Conservation (phyloP, 129 eudicot genomes). For the Flaveria trinervia region DNA sequence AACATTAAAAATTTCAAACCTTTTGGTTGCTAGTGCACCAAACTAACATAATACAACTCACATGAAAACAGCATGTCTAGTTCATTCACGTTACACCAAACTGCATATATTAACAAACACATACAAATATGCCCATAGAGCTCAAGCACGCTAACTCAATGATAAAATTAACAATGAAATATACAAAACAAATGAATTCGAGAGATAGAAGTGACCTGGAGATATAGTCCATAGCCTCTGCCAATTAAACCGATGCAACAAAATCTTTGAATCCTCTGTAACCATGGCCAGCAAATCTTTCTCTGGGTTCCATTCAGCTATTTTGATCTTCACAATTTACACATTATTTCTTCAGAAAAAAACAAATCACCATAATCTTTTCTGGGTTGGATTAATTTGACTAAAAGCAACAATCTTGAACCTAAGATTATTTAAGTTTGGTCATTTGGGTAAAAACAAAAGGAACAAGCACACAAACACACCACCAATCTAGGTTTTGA, state of each 20-base stretch:
- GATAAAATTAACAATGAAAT: not conserved
- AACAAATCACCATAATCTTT: not conserved
- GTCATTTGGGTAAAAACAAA: no score
- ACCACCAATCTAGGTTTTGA: not conserved
- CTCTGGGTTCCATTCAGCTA: slow-evolving; percentile 99
- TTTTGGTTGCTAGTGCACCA: no score
- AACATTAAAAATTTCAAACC: not conserved
- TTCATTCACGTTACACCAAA: slow-evolving; percentile 14
- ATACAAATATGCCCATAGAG: slow-evolving; percentile 7
- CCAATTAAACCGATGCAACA: slow-evolving; percentile 96
- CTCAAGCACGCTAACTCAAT: not conserved
- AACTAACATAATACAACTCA: not conserved
- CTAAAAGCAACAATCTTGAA: not conserved
- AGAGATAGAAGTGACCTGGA: slow-evolving; percentile 48
- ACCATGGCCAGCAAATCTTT: slow-evolving; percentile 97
- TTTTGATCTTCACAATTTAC: slow-evolving; percentile 52
- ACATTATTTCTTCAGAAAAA: not conserved
- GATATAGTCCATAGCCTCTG: slow-evolving; percentile 93
- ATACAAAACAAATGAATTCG: not conserved
- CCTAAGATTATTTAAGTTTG: not conserved
- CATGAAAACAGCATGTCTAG: not conserved
- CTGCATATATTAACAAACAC: not conserved
- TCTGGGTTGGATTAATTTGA: not conserved
- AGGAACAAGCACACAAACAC: not conserved
- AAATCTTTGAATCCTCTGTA: slow-evolving; percentile 84